Conservation (phyloP, 164 flowering plant species). For the Stephania japonica region DNA sequence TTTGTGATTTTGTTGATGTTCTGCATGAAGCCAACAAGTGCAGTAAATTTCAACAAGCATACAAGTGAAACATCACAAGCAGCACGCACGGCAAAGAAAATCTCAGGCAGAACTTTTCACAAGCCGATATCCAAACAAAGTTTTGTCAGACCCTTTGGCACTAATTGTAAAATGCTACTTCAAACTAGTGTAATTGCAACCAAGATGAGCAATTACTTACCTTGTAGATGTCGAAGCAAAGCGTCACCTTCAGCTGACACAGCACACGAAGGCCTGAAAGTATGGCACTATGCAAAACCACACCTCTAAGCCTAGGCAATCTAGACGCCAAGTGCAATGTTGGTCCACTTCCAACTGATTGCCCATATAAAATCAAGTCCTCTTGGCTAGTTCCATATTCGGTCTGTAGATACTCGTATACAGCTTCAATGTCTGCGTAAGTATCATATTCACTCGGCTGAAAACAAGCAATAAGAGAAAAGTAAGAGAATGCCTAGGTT, state of each 20-base stretch:
- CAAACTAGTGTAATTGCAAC: neutral
- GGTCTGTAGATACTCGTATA: conserved; percentile 81
- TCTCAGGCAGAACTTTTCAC: neutral
- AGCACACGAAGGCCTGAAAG: conserved; percentile 96
- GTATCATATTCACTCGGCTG: conserved; percentile 96
- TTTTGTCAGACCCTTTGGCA: neutral
- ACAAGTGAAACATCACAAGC: neutral
- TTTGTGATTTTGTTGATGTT: conserved; percentile 76
- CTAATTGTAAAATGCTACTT: neutral
- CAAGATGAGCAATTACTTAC: conserved; percentile 27
- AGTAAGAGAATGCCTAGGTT: neutral
- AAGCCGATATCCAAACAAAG: neutral
- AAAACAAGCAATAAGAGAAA: conserved; percentile 14
- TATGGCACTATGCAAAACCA: conserved; percentile 94
- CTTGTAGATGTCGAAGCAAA: conserved; percentile 84
- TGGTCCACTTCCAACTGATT: conserved; percentile 98
- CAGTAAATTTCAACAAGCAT: neutral
- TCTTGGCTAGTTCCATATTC: conserved; percentile 91
- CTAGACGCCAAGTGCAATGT: conserved; percentile 91
- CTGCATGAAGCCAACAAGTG: conserved; percentile 40
- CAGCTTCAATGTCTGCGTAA: conserved; percentile 98
- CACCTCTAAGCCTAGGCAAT: conserved; percentile 88
- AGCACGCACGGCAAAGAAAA: neutral
- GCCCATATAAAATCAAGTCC: conserved; percentile 85
- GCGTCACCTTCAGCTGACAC: conserved; percentile 63